Evolutionary conservation across 2,329 filamentous ascomycete genomes (phyloP).

Genomic region (Exophiala sp.): DNA sequence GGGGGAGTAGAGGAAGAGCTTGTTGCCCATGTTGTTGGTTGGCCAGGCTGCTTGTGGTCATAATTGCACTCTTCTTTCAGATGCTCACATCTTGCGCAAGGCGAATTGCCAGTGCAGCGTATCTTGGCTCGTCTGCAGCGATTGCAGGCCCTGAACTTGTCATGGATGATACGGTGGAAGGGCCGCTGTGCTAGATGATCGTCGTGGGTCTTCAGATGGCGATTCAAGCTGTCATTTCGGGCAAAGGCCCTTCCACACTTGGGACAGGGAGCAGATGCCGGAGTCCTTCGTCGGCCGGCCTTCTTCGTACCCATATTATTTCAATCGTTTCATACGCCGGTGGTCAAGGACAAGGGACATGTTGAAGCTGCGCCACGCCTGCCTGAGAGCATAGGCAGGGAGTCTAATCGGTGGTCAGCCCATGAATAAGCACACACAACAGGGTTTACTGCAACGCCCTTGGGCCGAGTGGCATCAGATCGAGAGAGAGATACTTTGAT

Average conservation of each 20-base stretch:
- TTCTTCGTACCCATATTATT: slow-evolving; percentile 12
- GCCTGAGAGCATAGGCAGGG: no score
- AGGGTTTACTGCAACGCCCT: no score
- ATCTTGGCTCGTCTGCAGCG: slow-evolving; percentile 21
- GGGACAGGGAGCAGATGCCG: slow-evolving; percentile 21
- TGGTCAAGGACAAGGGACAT: neutral
- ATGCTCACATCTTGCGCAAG: slow-evolving; percentile 21
- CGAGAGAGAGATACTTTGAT: no score
- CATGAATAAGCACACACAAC: no score
- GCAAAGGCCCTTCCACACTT: slow-evolving; percentile 22
- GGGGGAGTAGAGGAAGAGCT: slow-evolving; percentile 3
- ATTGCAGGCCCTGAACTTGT: slow-evolving; percentile 24
- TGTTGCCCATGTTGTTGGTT: neutral
- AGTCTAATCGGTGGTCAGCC: no score
- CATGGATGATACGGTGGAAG: slow-evolving; percentile 23
- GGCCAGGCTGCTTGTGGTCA: slow-evolving; percentile 6
- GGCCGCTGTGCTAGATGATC: slow-evolving; percentile 17
- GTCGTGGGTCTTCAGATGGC: slow-evolving; percentile 22
- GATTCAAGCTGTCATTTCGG: slow-evolving; percentile 21
- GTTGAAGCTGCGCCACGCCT: neutral
- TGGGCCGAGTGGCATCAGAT: no score
- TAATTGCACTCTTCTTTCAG: slow-evolving; percentile 19
- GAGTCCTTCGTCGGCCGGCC: slow-evolving; percentile 18
- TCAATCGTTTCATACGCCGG: neutral
- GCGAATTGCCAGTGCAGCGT: slow-evolving; percentile 19